Evolutionary conservation across 176 grass and related monocot genomes (phyloP).

Genomic region (bread wheat (Triticum aestivum)): IWGSC_CS_RefSeq_v2.1 NC_057806.1:483289137-483289636

Average conservation of each 20-base stretch:
- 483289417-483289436: too few relatives aligned
- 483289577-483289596: too few relatives aligned
- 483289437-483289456: too few relatives aligned
- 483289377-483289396: not conserved
- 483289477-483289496: too few relatives aligned
- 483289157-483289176: not conserved
- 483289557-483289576: too few relatives aligned
- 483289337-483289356: not conserved
- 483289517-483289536: too few relatives aligned
- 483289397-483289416: not conserved
- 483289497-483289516: too few relatives aligned
- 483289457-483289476: too few relatives aligned
- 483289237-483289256: not conserved
- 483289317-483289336: conserved; percentile 11
- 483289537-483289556: too few relatives aligned
- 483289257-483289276: conserved; percentile 4
- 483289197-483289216: not conserved
- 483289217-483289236: not conserved
- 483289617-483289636: too few relatives aligned
- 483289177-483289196: not conserved
- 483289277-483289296: not conserved
- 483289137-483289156: not conserved
- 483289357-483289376: not conserved
- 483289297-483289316: not conserved
- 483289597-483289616: too few relatives aligned